phyloP scores from a whole-genome alignment of 2,329 filamentous ascomycete species.

The Pseudogymnoascus sp. region DNA sequence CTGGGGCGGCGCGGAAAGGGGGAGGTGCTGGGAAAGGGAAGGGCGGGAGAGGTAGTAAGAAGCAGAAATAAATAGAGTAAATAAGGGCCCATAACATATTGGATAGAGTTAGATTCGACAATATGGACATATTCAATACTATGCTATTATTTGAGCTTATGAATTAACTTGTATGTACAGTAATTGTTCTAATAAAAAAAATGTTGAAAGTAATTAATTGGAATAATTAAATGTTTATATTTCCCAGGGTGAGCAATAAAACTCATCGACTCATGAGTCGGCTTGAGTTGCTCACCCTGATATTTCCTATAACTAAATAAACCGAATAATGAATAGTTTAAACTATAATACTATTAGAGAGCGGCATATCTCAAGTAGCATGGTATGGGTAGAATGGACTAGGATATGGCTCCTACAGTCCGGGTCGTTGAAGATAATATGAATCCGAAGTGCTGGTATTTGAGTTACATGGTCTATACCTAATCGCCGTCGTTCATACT shows the following conservation, averaged over 20 bases:
- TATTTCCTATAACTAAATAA: no score
- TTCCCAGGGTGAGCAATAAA: no score
- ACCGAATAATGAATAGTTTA: not conserved
- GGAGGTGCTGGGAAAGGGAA: conserved; percentile 30
- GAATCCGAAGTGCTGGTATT: not conserved
- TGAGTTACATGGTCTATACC: conserved; percentile 1
- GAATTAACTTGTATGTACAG: not conserved
- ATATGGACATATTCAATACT: not conserved
- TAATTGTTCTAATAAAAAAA: not conserved
- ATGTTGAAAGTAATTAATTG: not conserved
- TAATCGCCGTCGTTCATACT: not conserved
- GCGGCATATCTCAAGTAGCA: not conserved
- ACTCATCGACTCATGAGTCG: no score
- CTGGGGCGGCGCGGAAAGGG: conserved; percentile 30
- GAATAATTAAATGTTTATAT: not conserved
- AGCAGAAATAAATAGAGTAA: conserved; percentile 15
- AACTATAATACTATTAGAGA: not conserved
- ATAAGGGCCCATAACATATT: not conserved
- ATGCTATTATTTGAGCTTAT: not conserved
- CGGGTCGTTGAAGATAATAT: not conserved
- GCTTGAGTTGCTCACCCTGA: no score
- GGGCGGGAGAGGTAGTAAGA: conserved; percentile 23
- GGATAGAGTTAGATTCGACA: not conserved
- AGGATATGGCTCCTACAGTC: not conserved
- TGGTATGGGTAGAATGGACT: not conserved